Evolutionary conservation across 352 stramenopile species (phyloP).

Genomic region (Thraustochytrium striatum): DNA sequence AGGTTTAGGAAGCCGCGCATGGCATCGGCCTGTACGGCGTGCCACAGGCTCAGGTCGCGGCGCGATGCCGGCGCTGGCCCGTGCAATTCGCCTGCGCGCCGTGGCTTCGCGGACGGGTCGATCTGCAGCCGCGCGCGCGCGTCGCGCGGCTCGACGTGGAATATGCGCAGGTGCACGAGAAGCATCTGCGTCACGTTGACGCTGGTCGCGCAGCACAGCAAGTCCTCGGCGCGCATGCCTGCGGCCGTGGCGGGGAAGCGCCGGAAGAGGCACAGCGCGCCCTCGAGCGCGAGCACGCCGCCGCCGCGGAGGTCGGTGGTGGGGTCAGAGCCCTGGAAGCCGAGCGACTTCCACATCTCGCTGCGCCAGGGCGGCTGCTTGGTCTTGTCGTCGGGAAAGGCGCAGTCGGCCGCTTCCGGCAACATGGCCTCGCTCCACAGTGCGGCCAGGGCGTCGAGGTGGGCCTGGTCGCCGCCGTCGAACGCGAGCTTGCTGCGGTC

Average conservation of each 20-base stretch:
- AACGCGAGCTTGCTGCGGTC: too few species aligned
- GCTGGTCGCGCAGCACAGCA: constrained; percentile 9
- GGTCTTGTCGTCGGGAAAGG: constrained; percentile 3
- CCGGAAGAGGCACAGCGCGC: not conserved
- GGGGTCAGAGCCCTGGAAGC: constrained; percentile 22
- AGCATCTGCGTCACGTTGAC: constrained; percentile 27
- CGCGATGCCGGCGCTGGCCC: too few species aligned
- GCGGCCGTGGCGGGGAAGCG: not conserved
- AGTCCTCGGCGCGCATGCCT: not conserved
- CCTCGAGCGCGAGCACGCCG: constrained; percentile 6
- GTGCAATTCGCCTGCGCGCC: not conserved
- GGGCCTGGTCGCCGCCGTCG: not conserved
- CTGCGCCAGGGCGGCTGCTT: not conserved
- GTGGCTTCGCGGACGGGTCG: not conserved
- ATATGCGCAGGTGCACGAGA: constrained; percentile 19
- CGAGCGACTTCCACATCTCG: not conserved
- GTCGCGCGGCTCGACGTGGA: not conserved
- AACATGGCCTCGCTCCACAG: constrained; percentile 1
- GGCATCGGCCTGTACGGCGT: constrained; percentile 15
- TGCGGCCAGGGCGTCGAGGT: not conserved
- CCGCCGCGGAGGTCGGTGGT: constrained; percentile 26
- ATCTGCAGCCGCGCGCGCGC: not conserved
- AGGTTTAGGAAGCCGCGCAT: constrained; percentile 20
- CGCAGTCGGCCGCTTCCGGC: too few species aligned
- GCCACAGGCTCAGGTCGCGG: not conserved